These are phyloP conservation scores for Vanilla planifolia DNA, from an alignment of 106 monocot genomes.

Conservation along the genomic window DNA sequence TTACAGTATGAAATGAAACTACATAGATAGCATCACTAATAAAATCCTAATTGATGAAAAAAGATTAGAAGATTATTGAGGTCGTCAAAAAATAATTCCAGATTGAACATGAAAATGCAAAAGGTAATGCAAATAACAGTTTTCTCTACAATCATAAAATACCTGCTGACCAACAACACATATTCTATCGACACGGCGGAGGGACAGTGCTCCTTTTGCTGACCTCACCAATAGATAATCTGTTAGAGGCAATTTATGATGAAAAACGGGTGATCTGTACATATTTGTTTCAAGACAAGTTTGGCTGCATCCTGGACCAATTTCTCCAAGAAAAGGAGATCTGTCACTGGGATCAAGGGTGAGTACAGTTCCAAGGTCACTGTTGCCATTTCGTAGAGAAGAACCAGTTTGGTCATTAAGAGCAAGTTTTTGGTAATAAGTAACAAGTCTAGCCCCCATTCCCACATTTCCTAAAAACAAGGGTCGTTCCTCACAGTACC, in stretches of 20 bases:
- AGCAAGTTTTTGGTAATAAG: constrained; percentile 83
- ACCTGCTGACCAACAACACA: constrained; percentile 91
- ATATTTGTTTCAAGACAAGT: constrained; percentile 90
- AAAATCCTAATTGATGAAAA: neutral
- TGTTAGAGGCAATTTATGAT: constrained; percentile 68
- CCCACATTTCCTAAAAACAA: constrained; percentile 79
- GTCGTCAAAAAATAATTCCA: neutral
- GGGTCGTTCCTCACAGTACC: constrained; percentile 97
- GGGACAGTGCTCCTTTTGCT: constrained; percentile 82
- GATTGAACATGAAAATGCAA: constrained; percentile 1
- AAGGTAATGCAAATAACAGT: neutral
- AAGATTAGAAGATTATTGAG: too few relatives aligned
- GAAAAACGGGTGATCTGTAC: constrained; percentile 86
- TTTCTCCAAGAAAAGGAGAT: constrained; percentile 96
- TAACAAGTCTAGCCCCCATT: constrained; percentile 93
- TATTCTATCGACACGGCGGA: constrained; percentile 76
- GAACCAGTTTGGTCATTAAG: constrained; percentile 62
- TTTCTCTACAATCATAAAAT: neutral
- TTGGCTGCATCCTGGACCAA: constrained; percentile 69
- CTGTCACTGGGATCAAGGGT: constrained; percentile 81
- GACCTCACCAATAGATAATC: constrained; percentile 95
- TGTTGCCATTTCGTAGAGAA: constrained; percentile 51
- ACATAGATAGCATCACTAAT: too few relatives aligned
- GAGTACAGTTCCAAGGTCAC: constrained; percentile 58
- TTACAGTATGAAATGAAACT: too few relatives aligned